A percentile compares a stretch with the other conserved stretches of the same genome.
phyloP scores from a whole-genome alignment of 1,284 basidiomycete species.

The Kwoniella shivajii region DNA sequence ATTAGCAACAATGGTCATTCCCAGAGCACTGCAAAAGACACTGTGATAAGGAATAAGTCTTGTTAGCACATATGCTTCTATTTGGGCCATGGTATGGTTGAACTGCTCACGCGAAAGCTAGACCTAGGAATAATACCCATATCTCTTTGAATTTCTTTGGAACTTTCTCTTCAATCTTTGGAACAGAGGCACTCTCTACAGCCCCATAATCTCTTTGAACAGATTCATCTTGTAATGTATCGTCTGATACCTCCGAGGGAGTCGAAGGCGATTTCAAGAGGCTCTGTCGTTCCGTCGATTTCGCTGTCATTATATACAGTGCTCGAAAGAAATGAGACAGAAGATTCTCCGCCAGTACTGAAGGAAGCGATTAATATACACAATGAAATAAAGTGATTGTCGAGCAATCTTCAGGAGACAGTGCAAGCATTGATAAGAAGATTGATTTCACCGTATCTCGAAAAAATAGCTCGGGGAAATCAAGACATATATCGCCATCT shows the following conservation, averaged over 20 bases:
- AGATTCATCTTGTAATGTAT: neutral
- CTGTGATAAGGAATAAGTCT: constrained; percentile 1
- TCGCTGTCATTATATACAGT: too few relatives aligned
- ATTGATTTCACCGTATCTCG: too few relatives aligned
- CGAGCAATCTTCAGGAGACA: too few relatives aligned
- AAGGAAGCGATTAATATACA: neutral
- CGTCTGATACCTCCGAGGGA: neutral
- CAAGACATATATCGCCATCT: neutral
- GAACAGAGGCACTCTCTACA: neutral
- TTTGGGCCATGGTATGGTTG: neutral
- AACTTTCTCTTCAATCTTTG: constrained; percentile 9
- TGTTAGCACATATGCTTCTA: neutral
- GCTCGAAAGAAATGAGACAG: neutral
- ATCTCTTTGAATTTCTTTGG: constrained; percentile 32
- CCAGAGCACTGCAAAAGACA: constrained; percentile 35
- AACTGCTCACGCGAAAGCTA: constrained; percentile 27
- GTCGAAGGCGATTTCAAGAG: neutral
- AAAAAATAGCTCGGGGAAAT: too few relatives aligned
- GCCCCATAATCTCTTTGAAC: neutral
- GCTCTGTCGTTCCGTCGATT: neutral
- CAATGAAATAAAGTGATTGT: too few relatives aligned
- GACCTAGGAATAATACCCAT: constrained; percentile 29
- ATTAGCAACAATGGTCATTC: constrained; percentile 39
- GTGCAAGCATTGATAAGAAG: too few relatives aligned
- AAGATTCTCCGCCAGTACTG: neutral